Evolutionary conservation across 2,329 filamentous ascomycete species (phyloP).

Genomic region (Sclerotinia nivalis): DNA sequence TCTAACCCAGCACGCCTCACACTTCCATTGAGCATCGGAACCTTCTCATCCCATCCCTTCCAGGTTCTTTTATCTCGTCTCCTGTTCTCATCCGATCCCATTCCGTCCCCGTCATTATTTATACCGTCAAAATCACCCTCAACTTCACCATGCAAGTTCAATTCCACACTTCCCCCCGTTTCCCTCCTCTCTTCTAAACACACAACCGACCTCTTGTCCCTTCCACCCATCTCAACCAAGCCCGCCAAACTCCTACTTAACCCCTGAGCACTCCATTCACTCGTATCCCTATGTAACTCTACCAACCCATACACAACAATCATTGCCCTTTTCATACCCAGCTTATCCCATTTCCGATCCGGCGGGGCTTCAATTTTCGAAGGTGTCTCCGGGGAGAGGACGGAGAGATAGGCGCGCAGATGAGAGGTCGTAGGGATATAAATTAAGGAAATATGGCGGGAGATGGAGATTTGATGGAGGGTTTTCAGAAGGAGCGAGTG

Average conservation of each 20-base stretch:
- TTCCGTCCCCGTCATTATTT: not conserved
- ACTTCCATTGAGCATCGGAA: slow-evolving; percentile 64
- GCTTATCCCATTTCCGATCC: slow-evolving; percentile 6
- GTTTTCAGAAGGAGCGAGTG: slow-evolving; percentile 60
- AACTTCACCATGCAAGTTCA: not conserved
- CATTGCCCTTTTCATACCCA: slow-evolving; percentile 29
- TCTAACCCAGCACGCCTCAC: slow-evolving; percentile 46
- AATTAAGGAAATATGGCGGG: slow-evolving; percentile 66
- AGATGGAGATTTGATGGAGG: slow-evolving; percentile 67
- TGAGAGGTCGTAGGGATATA: slow-evolving; percentile 77
- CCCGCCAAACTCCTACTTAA: slow-evolving; percentile 62
- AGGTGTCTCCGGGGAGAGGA: slow-evolving; percentile 37
- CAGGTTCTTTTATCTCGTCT: slow-evolving; percentile 20
- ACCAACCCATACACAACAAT: slow-evolving; percentile 67
- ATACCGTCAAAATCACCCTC: not conserved
- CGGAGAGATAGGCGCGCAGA: slow-evolving; percentile 73
- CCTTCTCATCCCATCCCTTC: slow-evolving; percentile 49
- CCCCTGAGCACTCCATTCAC: slow-evolving; percentile 76
- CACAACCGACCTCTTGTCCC: slow-evolving; percentile 48
- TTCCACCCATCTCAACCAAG: slow-evolving; percentile 60
- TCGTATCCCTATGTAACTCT: slow-evolving; percentile 64
- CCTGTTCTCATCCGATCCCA: not conserved
- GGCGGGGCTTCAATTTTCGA: slow-evolving; percentile 17
- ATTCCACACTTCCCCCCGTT: not conserved
- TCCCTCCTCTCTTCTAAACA: slow-evolving; percentile 48